These are phyloP conservation scores for Boletus rex-veris DNA, from an alignment of 768 basidiomycete species.

Conservation along the genomic window DNA sequence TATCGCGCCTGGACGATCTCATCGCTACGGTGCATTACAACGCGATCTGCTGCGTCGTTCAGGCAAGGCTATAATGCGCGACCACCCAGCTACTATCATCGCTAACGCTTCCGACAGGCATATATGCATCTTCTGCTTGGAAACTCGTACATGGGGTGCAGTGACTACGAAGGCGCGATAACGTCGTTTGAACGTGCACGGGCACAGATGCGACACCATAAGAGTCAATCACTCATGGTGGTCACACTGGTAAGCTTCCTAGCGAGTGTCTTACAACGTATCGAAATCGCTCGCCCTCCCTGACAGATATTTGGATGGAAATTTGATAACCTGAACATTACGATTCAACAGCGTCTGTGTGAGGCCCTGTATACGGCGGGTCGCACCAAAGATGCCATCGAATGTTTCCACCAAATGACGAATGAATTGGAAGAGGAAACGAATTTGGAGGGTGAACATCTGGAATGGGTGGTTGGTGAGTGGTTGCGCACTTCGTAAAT, in stretches of 20 bases:
- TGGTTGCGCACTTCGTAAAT: no score
- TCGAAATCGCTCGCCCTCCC: background rate
- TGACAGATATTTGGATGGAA: constrained; percentile 5
- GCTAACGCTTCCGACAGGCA: background rate
- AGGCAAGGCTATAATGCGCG: background rate
- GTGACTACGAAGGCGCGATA: background rate
- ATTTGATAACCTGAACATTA: background rate
- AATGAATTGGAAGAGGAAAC: background rate
- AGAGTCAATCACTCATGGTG: background rate
- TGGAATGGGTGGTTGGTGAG: background rate
- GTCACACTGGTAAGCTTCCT: constrained; percentile 5
- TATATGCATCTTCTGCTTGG: background rate
- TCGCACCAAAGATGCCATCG: background rate
- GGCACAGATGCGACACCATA: background rate
- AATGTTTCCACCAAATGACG: background rate
- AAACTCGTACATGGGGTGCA: background rate
- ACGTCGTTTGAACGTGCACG: background rate
- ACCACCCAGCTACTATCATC: no score
- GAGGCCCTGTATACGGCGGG: background rate
- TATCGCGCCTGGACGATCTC: background rate
- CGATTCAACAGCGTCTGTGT: background rate
- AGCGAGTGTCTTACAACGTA: no score
- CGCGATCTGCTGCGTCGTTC: background rate
- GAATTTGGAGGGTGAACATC: background rate
- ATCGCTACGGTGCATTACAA: background rate